Evolutionary conservation across 164 flowering plant genomes (phyloP), one percentile per base, ranked within the genome.

Genomic region (Hamamelis virginiana): DNA sequence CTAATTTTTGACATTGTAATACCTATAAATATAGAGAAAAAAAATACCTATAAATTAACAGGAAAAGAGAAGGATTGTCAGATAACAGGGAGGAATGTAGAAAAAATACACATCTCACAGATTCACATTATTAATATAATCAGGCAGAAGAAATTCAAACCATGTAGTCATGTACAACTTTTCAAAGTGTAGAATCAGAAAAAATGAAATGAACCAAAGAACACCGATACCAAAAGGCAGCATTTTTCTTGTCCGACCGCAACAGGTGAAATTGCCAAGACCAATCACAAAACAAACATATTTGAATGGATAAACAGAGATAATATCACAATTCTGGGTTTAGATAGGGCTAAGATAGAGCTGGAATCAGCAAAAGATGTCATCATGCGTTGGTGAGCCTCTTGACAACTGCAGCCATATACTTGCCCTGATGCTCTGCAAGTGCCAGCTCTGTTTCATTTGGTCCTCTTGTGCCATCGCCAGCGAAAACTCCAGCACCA

Each of bases 361-460:
- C 8, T 57, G 18, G 12, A 62, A 62, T 26, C 26, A 64, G 16
- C n/a, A n/a, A 9, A 56, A 23, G 18, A 21, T 25, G 50, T 16
- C 15, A 47, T 71, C 74, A 74, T 45, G 76, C 51, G 38, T 58
- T 33, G 45, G 69, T 67, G 52, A 83, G 84, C 75, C 79, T 75
- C 69, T 78, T 81, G 53, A 83, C 82, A n/a, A 81, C 64, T 1
- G 78, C 71, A 38, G 86, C 86, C 86, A 81, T 83, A 46, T 83
- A 83, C 56, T 78, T 81, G 47, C 86, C 86, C 64, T 83, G 86
- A 71, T 83, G 86, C 67, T 83, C 86, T 21, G 86, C 86, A 48
- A 83, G 76, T 9, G 84, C 83, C 67, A 83, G 73, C 74, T 83
- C 86, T 8, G 78, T 74, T 19, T 81, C 84, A 58, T 46, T 75